Evolutionary conservation across 2,329 filamentous ascomycete genomes (phyloP).

Genomic region (Zasmidium angulare): DNA sequence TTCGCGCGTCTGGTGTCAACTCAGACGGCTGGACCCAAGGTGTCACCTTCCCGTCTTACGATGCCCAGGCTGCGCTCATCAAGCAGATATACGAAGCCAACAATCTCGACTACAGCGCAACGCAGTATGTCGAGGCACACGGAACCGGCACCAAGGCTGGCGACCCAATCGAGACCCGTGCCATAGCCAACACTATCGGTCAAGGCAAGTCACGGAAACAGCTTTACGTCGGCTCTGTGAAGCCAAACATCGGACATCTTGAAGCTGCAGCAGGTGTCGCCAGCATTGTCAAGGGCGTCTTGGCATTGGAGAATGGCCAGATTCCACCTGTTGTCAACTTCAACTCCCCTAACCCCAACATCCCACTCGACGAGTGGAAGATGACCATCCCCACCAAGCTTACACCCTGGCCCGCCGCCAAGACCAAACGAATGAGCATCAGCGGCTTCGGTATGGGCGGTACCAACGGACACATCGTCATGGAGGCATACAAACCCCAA

Average conservation of each 20-base stretch:
- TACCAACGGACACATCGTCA: constrained; percentile 14
- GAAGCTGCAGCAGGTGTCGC: not conserved
- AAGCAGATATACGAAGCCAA: constrained; percentile 37
- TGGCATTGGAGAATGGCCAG: constrained; percentile 24
- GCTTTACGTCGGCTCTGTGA: not conserved
- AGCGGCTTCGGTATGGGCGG: constrained; percentile 29
- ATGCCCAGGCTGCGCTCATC: constrained; percentile 39
- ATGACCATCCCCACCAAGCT: constrained; percentile 32
- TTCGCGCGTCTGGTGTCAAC: constrained; percentile 6
- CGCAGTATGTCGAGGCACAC: constrained; percentile 22
- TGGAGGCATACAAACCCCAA: not conserved
- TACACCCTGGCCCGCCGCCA: constrained; percentile 4
- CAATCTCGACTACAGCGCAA: constrained; percentile 5
- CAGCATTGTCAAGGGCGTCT: constrained; percentile 6
- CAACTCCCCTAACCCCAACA: constrained; percentile 21
- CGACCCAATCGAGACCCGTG: constrained; percentile 22
- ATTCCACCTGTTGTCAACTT: constrained; percentile 25
- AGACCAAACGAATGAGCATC: constrained; percentile 5
- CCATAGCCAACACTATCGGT: constrained; percentile 27
- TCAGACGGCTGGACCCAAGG: constrained; percentile 33
- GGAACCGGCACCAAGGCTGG: constrained; percentile 28
- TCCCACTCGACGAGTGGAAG: constrained; percentile 24
- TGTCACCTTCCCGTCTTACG: constrained; percentile 39
- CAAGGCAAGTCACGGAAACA: no score
- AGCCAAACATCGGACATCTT: not conserved